Conservation (phyloP, 2,329 filamentous ascomycete genomes). For the Dactylellina cionopaga region DNA sequence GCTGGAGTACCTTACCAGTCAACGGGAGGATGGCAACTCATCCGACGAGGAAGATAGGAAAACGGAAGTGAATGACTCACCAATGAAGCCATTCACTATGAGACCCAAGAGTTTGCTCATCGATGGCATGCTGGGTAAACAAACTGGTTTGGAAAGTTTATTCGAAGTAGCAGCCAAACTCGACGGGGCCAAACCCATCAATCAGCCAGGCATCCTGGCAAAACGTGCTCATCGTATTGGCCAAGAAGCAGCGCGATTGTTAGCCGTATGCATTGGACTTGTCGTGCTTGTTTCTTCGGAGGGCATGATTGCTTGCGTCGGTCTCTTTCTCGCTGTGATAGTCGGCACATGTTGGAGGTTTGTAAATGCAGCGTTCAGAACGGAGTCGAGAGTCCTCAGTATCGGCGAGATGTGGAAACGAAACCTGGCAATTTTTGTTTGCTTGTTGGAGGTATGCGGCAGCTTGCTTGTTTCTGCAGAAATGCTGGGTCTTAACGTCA, state of each 20-base stretch:
- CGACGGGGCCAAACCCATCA: constrained; percentile 42
- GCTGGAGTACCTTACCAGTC: constrained; percentile 9
- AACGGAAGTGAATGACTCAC: constrained; percentile 41
- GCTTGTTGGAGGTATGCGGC: constrained; percentile 26
- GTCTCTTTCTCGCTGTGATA: constrained; percentile 16
- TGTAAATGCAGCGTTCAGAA: constrained; percentile 12
- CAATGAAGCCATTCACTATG: constrained; percentile 20
- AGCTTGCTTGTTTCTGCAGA: constrained; percentile 21
- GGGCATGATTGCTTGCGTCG: constrained; percentile 11
- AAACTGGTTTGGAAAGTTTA: constrained; percentile 40
- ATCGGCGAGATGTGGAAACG: constrained; percentile 34
- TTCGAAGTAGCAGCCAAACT: constrained; percentile 46
- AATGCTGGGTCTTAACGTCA: constrained; percentile 21
- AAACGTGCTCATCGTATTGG: constrained; percentile 44
- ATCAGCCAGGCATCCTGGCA: constrained; percentile 39
- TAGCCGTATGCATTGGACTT: constrained; percentile 37
- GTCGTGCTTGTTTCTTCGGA: constrained; percentile 33
- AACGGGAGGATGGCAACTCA: constrained; percentile 1
- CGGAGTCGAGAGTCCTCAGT: constrained; percentile 4
- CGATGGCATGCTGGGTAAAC: constrained; percentile 26
- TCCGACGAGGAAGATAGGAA: constrained; percentile 38
- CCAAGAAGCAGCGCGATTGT: constrained; percentile 36
- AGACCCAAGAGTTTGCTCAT: constrained; percentile 37
- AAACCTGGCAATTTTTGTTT: constrained; percentile 22
- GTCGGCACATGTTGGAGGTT: constrained; percentile 34